Conservation (phyloP, 768 basidiomycete genomes). For the Leccinum fibrillosum region DNA sequence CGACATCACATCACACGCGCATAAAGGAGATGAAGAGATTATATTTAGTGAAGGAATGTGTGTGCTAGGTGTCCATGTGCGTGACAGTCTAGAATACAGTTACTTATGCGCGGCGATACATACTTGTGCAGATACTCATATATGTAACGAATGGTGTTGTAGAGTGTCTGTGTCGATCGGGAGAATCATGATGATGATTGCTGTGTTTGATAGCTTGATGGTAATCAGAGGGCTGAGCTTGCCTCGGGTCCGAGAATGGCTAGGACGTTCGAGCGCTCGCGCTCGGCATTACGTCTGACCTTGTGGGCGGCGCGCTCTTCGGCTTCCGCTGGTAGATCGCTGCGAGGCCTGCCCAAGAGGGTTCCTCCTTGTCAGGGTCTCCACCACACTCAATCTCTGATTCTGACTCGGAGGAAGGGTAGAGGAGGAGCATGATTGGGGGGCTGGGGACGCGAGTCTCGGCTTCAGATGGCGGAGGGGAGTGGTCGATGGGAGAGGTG, state of each 20-base stretch:
- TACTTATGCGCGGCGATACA: not conserved
- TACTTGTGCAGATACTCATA: not conserved
- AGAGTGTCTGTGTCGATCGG: not conserved
- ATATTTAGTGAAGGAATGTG: not conserved
- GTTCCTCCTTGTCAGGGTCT: not conserved
- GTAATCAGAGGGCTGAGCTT: not conserved
- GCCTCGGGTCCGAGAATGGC: slow-evolving; percentile 6
- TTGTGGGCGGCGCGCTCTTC: slow-evolving; percentile 9
- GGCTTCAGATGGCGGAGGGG: not conserved
- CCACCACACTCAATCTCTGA: not conserved
- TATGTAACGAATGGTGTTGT: not conserved
- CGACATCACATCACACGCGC: not conserved
- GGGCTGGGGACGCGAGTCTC: not conserved
- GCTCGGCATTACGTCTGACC: slow-evolving; percentile 4
- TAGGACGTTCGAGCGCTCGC: slow-evolving; percentile 9
- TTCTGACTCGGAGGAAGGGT: not conserved
- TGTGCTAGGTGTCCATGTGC: not conserved
- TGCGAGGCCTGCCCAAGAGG: not conserved
- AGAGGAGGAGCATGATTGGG: not conserved
- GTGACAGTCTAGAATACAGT: not conserved
- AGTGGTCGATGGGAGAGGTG: not conserved
- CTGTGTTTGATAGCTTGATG: not conserved
- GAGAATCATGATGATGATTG: not conserved
- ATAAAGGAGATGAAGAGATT: not conserved
- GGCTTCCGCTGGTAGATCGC: not conserved